Percentiles rank a stretch among this genome's conserved stretches.
Conservation (phyloP, 2,329 filamentous ascomycete species). For the Diaporthe sp. region DNA sequence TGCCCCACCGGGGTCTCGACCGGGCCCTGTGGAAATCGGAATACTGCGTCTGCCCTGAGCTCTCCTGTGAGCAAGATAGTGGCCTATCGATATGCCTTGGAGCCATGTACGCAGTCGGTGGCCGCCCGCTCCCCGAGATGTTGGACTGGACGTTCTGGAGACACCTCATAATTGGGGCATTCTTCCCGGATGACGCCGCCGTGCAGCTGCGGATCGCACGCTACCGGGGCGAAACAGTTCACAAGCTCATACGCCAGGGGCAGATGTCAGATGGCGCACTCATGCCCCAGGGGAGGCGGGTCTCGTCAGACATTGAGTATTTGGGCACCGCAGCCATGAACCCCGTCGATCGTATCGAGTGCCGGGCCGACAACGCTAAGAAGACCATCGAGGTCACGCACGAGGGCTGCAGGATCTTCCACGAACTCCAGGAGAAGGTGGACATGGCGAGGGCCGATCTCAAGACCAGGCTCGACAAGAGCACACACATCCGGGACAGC, state of each 20-base stretch:
- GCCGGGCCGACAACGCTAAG: constrained; percentile 25
- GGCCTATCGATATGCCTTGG: constrained; percentile 27
- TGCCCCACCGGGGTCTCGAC: neutral
- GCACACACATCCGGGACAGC: constrained; percentile 14
- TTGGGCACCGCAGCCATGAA: constrained; percentile 19
- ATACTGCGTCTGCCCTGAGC: constrained; percentile 26
- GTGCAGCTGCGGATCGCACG: constrained; percentile 7
- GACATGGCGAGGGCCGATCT: constrained; percentile 22
- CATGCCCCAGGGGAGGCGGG: neutral
- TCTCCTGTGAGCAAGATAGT: constrained; percentile 3
- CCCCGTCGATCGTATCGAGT: constrained; percentile 26
- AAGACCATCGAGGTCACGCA: constrained; percentile 16
- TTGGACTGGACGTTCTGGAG: constrained; percentile 35
- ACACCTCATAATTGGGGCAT: constrained; percentile 12
- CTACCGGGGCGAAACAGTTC: constrained; percentile 5
- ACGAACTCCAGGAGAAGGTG: constrained; percentile 29
- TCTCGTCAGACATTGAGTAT: constrained; percentile 21
- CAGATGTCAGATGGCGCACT: constrained; percentile 14
- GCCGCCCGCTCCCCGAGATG: neutral
- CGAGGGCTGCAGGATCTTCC: constrained; percentile 26
- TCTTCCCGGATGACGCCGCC: constrained; percentile 2
- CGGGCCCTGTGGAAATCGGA: constrained; percentile 5
- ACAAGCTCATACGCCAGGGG: constrained; percentile 33
- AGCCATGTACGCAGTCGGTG: constrained; percentile 29
- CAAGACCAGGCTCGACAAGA: constrained; percentile 32